Evolutionary conservation across 495 filamentous ascomycete genomes (phyloP).

Genomic region (Aspergillus sclerotioniger): DNA sequence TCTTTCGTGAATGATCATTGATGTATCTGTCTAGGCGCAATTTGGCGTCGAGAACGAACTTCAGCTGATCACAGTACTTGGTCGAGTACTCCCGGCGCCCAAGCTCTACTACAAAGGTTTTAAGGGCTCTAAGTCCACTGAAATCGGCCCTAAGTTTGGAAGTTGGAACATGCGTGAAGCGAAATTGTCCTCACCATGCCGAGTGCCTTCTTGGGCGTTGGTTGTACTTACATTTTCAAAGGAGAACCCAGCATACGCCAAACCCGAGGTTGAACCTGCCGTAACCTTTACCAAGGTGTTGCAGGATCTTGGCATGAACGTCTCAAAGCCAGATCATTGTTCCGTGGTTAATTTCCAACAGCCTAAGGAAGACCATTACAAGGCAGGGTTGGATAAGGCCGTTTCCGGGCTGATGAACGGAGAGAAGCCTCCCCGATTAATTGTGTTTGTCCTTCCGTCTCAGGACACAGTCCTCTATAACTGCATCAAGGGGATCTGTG

Average conservation of each 20-base stretch:
- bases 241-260: not conserved
- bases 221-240: slow-evolving; percentile 20
- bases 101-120: too few species aligned
- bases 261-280: too few species aligned
- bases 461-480: slow-evolving; percentile 58
- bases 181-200: slow-evolving; percentile 38
- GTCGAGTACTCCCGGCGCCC: slow-evolving; percentile 59
- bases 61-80: slow-evolving; percentile 62
- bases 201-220: slow-evolving; percentile 40
- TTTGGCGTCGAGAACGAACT: slow-evolving; percentile 58
- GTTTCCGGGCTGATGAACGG: slow-evolving; percentile 29
- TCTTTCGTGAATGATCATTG: not conserved
- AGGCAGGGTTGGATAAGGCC: slow-evolving; percentile 31
- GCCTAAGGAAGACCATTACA: too few species aligned
- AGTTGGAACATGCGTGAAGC: slow-evolving; percentile 59
- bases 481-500: slow-evolving; percentile 35
- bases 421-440: slow-evolving; percentile 44
- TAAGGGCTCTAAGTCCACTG: too few species aligned
- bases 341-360: too few species aligned
- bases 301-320: too few species aligned
- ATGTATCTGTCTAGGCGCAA: slow-evolving; percentile 26
- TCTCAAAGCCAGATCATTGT: too few species aligned
- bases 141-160: too few species aligned
- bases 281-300: too few species aligned
- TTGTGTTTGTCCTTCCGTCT: slow-evolving; percentile 62